Evolutionary conservation across 805 yeast species (phyloP).

Genomic region (Monosporozyma aerobia): DNA sequence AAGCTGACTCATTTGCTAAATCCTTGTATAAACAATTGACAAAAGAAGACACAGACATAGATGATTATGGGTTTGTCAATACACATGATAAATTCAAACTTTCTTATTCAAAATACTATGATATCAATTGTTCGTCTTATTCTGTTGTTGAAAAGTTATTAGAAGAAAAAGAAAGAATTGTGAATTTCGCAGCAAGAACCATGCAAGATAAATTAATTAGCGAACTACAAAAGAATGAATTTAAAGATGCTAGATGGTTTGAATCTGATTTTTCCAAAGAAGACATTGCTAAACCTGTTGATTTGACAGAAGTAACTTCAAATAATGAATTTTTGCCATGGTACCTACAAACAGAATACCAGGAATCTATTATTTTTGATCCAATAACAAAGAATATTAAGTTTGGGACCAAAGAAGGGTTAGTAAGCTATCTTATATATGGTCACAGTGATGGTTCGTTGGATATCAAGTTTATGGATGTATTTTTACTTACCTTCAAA

Average conservation of each 20-base stretch:
- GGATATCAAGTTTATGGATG: slow-evolving; percentile 50
- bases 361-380: slow-evolving; percentile 49
- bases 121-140: slow-evolving; percentile 28
- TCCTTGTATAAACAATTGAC: slow-evolving; percentile 25
- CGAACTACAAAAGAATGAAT: slow-evolving; percentile 43
- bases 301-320: neutral
- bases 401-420: slow-evolving; percentile 75
- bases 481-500: slow-evolving; percentile 50
- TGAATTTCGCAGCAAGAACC: slow-evolving; percentile 66
- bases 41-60: slow-evolving; percentile 36
- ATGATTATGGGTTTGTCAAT: slow-evolving; percentile 29
- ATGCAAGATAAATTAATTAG: slow-evolving; percentile 65
- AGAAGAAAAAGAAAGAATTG: slow-evolving; percentile 58
- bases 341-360: slow-evolving; percentile 62
- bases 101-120: slow-evolving; percentile 28
- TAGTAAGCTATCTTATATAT: slow-evolving; percentile 71
- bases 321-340: slow-evolving; percentile 41
- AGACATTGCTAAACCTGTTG: slow-evolving; percentile 11
- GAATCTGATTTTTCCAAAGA: slow-evolving; percentile 13
- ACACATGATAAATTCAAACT: slow-evolving; percentile 23
- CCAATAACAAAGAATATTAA: slow-evolving; percentile 53
- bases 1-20: neutral
- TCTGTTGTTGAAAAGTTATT: slow-evolving; percentile 47
- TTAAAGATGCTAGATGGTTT: slow-evolving; percentile 27
- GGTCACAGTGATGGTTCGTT: slow-evolving; percentile 53